Percentiles rank a stretch among this genome's conserved stretches.
These are phyloP conservation scores for Penicillium sp. DNA, from an alignment of 2,329 filamentous ascomycete species.

Conservation along the genomic window DNA sequence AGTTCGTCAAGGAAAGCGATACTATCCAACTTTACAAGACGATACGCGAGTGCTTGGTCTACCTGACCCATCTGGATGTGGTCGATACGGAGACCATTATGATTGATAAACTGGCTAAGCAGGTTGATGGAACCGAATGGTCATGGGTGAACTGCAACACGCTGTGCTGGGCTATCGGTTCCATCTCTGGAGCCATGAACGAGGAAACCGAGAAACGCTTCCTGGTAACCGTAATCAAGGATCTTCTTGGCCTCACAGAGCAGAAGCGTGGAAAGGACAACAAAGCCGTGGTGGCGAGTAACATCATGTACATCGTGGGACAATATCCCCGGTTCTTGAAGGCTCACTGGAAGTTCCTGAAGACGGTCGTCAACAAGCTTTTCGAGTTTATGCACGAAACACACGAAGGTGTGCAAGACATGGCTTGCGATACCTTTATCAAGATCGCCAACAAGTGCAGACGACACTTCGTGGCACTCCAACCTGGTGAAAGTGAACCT, in stretches of 20 bases:
- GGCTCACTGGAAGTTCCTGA: slow-evolving; percentile 99
- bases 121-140: slow-evolving; percentile 95
- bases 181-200: slow-evolving; percentile 98
- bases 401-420: slow-evolving; percentile 98
- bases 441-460: slow-evolving; percentile 99
- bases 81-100: slow-evolving; percentile 98
- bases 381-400: slow-evolving; percentile 99
- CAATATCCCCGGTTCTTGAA: slow-evolving; percentile 98
- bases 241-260: slow-evolving; percentile 91
- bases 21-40: slow-evolving; percentile 99
- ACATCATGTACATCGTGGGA: slow-evolving; percentile 99
- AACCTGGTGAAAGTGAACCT: slow-evolving; percentile 89
- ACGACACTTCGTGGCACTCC: slow-evolving; percentile 92
- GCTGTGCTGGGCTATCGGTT: slow-evolving; percentile 98
- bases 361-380: slow-evolving; percentile 98
- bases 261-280: slow-evolving; percentile 99
- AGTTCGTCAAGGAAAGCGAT: slow-evolving; percentile 99
- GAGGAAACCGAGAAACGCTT: slow-evolving; percentile 99
- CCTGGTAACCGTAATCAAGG: slow-evolving; percentile 97
- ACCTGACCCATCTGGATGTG: slow-evolving; percentile 94
- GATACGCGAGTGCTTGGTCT: slow-evolving; percentile 93
- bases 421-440: slow-evolving; percentile 99
- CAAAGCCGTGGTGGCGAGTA: slow-evolving; percentile 97
- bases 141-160: slow-evolving; percentile 99
- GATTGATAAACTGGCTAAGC: slow-evolving; percentile 94